Evolutionary conservation across 805 yeast species (phyloP).

Genomic region (Cyberlindnera americana): DNA sequence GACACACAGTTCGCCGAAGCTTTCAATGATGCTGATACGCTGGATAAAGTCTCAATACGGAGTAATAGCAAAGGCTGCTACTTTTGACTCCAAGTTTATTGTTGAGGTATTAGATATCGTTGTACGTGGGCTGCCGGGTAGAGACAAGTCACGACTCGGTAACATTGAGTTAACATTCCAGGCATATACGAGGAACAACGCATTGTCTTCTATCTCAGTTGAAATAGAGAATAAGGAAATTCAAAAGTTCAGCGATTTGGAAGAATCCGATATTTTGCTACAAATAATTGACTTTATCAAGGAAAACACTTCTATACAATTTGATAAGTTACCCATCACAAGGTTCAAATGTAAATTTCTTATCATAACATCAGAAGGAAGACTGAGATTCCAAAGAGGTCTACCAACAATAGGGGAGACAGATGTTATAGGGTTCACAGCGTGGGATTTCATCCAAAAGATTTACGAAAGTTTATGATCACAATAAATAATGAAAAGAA

Average conservation of each 20-base stretch:
- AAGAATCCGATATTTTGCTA: constrained; percentile 14
- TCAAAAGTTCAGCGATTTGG: constrained; percentile 14
- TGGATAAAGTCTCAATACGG: constrained; percentile 31
- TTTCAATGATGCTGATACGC: constrained; percentile 21
- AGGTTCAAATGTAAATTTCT: constrained; percentile 22
- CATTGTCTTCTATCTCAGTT: constrained; percentile 25
- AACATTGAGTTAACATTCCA: constrained; percentile 29
- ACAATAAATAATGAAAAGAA: neutral
- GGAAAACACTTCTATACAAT: constrained; percentile 29
- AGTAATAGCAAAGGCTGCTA: constrained; percentile 24
- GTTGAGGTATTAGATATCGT: constrained; percentile 26
- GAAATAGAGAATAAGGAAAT: constrained; percentile 29
- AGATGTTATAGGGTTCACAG: constrained; percentile 22
- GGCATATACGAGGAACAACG: constrained; percentile 21
- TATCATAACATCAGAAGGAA: constrained; percentile 21
- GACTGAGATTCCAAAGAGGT: constrained; percentile 20
- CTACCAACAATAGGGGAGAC: constrained; percentile 20
- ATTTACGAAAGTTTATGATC: constrained; percentile 14
- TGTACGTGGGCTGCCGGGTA: constrained; percentile 14
- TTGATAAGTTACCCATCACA: constrained; percentile 21
- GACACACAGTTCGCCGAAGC: constrained; percentile 16
- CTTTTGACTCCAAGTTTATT: constrained; percentile 25
- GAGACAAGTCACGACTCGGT: constrained; percentile 21
- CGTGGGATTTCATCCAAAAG: constrained; percentile 25
- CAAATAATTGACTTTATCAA: constrained; percentile 22